Percentiles rank a stretch among this genome's conserved stretches.
These are phyloP conservation scores for Monosporascus sp. DNA, from an alignment of 2,329 filamentous ascomycete species.

Conservation along the genomic window DNA sequence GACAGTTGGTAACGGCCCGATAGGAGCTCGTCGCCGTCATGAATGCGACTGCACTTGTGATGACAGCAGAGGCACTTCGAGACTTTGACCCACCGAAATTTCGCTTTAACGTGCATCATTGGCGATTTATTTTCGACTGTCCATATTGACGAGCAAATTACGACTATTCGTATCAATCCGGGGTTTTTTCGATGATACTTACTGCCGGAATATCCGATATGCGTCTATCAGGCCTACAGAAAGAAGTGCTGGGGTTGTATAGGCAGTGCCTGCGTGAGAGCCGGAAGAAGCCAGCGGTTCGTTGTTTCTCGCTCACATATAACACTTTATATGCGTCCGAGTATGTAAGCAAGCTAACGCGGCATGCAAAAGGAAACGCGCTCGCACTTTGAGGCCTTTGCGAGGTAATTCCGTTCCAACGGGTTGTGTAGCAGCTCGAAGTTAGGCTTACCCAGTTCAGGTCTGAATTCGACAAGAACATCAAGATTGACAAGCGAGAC, in stretches of 20 bases:
- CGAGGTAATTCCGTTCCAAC: constrained; percentile 44
- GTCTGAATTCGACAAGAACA: constrained; percentile 69
- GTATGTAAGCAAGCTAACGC: constrained; percentile 1
- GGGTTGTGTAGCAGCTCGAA: too few species aligned
- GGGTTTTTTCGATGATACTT: neutral
- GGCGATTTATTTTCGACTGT: too few species aligned
- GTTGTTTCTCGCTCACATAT: constrained; percentile 18
- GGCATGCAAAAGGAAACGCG: constrained; percentile 41
- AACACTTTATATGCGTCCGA: constrained; percentile 4
- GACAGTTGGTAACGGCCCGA: neutral
- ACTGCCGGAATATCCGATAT: constrained; percentile 16
- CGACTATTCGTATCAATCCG: neutral
- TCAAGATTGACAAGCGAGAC: constrained; percentile 70
- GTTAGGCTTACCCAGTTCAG: constrained; percentile 33
- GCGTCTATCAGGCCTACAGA: constrained; percentile 81
- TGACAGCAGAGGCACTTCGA: neutral
- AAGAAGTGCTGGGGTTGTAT: constrained; percentile 81
- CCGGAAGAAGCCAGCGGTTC: constrained; percentile 71
- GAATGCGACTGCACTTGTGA: neutral
- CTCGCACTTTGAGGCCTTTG: constrained; percentile 58
- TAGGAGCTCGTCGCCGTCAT: neutral
- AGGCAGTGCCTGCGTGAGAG: constrained; percentile 77
- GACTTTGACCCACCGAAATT: too few species aligned
- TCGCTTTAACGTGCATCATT: too few species aligned
- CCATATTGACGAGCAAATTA: too few species aligned